These are phyloP conservation scores for Pilasporangium apinafurcum DNA, from an alignment of 352 stramenopile species.

Conservation along the genomic window DNA sequence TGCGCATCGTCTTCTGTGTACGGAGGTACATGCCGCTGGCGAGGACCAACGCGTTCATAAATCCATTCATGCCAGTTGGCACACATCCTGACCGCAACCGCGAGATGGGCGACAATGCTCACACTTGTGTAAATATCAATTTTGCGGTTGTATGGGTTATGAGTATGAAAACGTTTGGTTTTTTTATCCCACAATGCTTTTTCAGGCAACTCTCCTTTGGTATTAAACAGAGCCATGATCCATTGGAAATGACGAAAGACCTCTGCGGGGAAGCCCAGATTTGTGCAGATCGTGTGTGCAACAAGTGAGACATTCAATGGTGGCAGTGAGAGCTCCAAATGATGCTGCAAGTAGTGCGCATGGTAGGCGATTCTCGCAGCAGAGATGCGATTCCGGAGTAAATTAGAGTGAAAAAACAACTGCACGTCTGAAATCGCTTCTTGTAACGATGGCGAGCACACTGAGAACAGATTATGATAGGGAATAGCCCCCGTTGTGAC, in stretches of 20 bases:
- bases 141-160: slow-evolving; percentile 11
- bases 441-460: slow-evolving; percentile 38
- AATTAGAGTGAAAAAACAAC: slow-evolving; percentile 53
- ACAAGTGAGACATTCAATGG: slow-evolving; percentile 62
- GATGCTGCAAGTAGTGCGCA: slow-evolving; percentile 56
- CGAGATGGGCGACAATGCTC: slow-evolving; percentile 56
- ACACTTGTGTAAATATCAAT: slow-evolving; percentile 35
- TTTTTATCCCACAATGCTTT: slow-evolving; percentile 16
- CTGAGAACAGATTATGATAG: slow-evolving; percentile 53
- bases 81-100: slow-evolving; percentile 63
- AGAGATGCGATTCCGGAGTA: slow-evolving; percentile 26
- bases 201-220: slow-evolving; percentile 27
- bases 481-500: slow-evolving; percentile 51
- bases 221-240: slow-evolving; percentile 50
- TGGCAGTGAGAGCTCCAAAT: slow-evolving; percentile 63
- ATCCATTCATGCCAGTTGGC: slow-evolving; percentile 80
- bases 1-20: slow-evolving; percentile 6
- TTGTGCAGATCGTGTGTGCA: slow-evolving; percentile 39
- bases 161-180: neutral
- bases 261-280: slow-evolving; percentile 45
- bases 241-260: slow-evolving; percentile 70
- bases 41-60: slow-evolving; percentile 31
- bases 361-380: slow-evolving; percentile 35
- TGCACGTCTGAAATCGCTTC: slow-evolving; percentile 36
- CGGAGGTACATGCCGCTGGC: slow-evolving; percentile 13